phyloP scores from a whole-genome alignment of 768 basidiomycete genomes.

The Trametes punicea region DNA sequence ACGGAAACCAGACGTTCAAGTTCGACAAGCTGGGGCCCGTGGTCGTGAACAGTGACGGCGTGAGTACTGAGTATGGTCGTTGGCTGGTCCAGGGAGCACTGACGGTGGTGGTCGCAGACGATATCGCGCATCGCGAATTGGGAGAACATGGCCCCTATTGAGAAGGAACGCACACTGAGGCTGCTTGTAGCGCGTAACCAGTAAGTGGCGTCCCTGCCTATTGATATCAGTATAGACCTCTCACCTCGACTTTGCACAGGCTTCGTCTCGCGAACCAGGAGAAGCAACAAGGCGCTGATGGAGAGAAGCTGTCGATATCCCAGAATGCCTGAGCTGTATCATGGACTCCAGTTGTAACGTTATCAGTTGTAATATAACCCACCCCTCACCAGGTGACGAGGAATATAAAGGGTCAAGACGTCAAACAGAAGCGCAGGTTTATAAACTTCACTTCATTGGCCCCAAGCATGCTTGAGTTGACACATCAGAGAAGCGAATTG shows the following conservation, averaged over 20 bases:
- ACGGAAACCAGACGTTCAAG: constrained; percentile 36
- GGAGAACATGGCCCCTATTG: constrained; percentile 51
- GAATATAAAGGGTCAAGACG: too few species aligned
- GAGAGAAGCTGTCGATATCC: constrained; percentile 22
- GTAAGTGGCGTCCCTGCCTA: constrained; percentile 19
- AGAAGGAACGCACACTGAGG: constrained; percentile 54
- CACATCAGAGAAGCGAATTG: too few species aligned
- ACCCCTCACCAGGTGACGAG: too few species aligned
- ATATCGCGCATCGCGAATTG: constrained; percentile 66
- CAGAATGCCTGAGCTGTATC: constrained; percentile 21
- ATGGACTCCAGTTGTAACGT: not conserved
- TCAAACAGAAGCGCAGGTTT: too few species aligned
- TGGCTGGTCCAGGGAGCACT: too few species aligned
- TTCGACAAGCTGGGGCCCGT: constrained; percentile 62
- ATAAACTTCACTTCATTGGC: too few species aligned
- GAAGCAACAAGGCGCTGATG: not conserved
- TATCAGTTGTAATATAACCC: not conserved
- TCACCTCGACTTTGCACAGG: too few species aligned
- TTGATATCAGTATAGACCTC: not conserved
- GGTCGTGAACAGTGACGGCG: constrained; percentile 67
- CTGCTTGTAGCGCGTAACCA: constrained; percentile 50
- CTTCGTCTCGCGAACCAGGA: constrained; percentile 21
- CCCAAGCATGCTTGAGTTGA: too few species aligned
- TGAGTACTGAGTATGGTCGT: constrained; percentile 29
- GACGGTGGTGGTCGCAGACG: constrained; percentile 39